Conservation (phyloP, 1,284 basidiomycete genomes). For the Rhodotorula sp. region DNA sequence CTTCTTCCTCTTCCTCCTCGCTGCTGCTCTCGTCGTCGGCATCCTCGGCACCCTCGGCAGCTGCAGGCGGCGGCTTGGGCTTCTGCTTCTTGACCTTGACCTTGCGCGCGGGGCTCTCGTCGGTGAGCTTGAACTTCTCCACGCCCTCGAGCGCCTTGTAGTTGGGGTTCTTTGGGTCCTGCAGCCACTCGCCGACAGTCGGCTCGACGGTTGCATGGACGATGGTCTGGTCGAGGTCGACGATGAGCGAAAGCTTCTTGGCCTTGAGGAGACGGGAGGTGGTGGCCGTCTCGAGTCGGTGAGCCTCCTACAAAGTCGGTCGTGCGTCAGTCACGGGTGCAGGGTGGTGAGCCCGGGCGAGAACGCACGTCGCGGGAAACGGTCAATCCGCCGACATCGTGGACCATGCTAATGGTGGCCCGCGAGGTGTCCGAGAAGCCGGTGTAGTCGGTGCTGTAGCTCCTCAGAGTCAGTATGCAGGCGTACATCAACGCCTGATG, state of each 20-base stretch:
- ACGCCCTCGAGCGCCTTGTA: constrained; percentile 86
- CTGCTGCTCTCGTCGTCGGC: constrained; percentile 9
- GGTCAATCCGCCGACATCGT: constrained; percentile 56
- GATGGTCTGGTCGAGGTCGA: constrained; percentile 98
- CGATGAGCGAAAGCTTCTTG: constrained; percentile 87
- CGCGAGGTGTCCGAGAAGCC: constrained; percentile 76
- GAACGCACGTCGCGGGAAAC: constrained; percentile 49
- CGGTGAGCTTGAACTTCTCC: constrained; percentile 74
- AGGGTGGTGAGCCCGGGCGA: background rate
- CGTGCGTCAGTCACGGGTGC: background rate
- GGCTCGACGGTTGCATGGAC: constrained; percentile 98
- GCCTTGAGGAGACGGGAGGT: constrained; percentile 72
- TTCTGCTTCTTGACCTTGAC: constrained; percentile 8
- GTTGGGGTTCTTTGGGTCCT: constrained; percentile 74
- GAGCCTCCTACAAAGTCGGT: constrained; percentile 68
- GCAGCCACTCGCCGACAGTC: constrained; percentile 95
- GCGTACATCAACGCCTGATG: no score
- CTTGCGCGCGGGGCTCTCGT: constrained; percentile 56
- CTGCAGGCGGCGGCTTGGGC: background rate
- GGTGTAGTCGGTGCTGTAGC: constrained; percentile 74
- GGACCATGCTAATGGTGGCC: constrained; percentile 81
- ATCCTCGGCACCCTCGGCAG: constrained; percentile 8
- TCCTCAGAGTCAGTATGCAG: constrained; percentile 6
- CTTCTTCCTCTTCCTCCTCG: constrained; percentile 42
- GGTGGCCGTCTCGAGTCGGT: constrained; percentile 79